A percentile compares a stretch with the other conserved stretches of the same genome.
phyloP scores from a whole-genome alignment of 164 flowering plant genomes.

The Hamamelis virginiana region DNA sequence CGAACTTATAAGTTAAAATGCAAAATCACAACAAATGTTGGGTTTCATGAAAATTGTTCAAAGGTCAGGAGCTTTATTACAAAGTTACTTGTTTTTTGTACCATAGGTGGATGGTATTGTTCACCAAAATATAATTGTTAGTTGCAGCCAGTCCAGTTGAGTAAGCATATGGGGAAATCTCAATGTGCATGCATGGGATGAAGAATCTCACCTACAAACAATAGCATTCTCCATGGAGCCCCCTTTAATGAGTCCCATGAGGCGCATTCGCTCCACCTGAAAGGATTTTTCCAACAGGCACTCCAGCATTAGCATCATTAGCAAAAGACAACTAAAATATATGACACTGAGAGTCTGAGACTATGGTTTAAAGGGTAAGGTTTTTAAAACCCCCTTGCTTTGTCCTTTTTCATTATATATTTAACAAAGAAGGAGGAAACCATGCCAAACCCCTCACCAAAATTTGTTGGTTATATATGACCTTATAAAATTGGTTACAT shows the following conservation, averaged over 20 bases:
- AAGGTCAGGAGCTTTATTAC: too few species aligned
- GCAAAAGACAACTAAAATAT: not conserved
- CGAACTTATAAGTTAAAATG: too few species aligned
- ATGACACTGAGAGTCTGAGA: not conserved
- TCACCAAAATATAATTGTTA: not conserved
- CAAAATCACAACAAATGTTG: too few species aligned
- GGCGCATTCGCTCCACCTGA: constrained; percentile 74
- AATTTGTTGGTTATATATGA: too few species aligned
- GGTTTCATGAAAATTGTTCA: too few species aligned
- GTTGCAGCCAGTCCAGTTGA: not conserved
- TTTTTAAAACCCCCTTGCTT: not conserved
- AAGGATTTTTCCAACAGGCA: constrained; percentile 8
- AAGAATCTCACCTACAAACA: constrained; percentile 70
- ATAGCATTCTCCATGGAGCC: constrained; percentile 85
- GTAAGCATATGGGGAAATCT: not conserved
- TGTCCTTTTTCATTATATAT: too few species aligned
- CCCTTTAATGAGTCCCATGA: constrained; percentile 78
- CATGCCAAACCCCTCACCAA: too few species aligned
- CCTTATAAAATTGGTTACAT: too few species aligned
- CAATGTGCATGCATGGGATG: not conserved
- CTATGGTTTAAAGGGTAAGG: not conserved
- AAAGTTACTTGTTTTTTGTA: not conserved
- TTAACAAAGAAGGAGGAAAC: too few species aligned
- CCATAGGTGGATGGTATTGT: not conserved
- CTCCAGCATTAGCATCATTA: not conserved